phyloP scores from a whole-genome alignment of 441 rosid species.

The Macaranga tanarius region DNA sequence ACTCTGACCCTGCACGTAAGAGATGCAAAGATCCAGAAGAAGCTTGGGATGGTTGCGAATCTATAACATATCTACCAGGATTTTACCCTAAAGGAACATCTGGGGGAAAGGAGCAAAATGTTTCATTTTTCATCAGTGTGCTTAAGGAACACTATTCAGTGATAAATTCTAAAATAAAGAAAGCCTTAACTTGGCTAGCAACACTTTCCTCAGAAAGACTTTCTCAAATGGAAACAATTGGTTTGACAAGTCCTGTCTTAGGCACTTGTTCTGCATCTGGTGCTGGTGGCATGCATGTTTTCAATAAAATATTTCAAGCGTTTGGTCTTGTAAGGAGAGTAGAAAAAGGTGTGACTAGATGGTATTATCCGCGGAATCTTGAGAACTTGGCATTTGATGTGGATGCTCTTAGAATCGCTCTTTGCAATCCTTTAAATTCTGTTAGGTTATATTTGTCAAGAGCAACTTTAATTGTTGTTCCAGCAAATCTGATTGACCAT shows the following conservation, averaged over 20 bases:
- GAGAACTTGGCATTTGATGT: constrained; percentile 82
- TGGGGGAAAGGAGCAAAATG: constrained; percentile 62
- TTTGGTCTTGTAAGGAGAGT: constrained; percentile 73
- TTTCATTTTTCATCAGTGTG: constrained; percentile 65
- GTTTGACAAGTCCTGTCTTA: constrained; percentile 64
- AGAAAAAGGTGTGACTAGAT: constrained; percentile 61
- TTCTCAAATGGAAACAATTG: constrained; percentile 78
- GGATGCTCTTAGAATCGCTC: constrained; percentile 79
- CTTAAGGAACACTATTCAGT: constrained; percentile 63
- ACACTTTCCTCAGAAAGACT: constrained; percentile 65
- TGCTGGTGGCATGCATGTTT: constrained; percentile 40
- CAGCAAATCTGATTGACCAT: constrained; percentile 80
- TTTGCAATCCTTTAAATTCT: constrained; percentile 70
- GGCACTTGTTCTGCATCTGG: constrained; percentile 36
- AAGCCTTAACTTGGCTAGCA: constrained; percentile 84
- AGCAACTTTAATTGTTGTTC: constrained; percentile 89
- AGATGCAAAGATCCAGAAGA: constrained; percentile 80
- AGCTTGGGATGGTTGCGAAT: constrained; percentile 54
- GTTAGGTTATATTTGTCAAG: constrained; percentile 80
- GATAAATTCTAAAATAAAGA: constrained; percentile 52
- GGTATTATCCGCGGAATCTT: constrained; percentile 75
- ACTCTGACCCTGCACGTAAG: constrained; percentile 59
- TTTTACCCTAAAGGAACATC: constrained; percentile 63
- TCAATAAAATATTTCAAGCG: constrained; percentile 67
- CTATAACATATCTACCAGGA: constrained; percentile 70